Base-by-base conservation (phyloP, 345 rosid genomes). In the Trapa bicornis region DNA sequence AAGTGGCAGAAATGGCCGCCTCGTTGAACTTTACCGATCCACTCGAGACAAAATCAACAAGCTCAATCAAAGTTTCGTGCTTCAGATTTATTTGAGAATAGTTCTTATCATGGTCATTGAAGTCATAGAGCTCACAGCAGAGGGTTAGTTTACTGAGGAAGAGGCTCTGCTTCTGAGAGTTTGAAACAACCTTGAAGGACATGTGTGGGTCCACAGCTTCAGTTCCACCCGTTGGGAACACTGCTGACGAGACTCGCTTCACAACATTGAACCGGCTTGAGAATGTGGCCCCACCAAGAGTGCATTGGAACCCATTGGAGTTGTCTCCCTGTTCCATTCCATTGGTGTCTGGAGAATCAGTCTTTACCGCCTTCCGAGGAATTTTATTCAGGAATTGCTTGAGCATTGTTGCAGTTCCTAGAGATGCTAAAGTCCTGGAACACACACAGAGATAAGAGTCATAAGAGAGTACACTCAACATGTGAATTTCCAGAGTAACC, bases 361-460 rank as follows among this genome's bases (percentile, higher is more conserved):
- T 66, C 70, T 83, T 86, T 4, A 75, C 73, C 35, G 86, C 79
- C 68, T 88, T 88, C 71, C 87, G 74, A 8, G 91, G 96, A 67
- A 88, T 82, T 77, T 84, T 88, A 75, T 88, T 84, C n/a, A 88
- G 77, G 65, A 88, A 81, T 79, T 88, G 96, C 81, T 86, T 86
- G 57, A 88, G 81, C 96, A 88, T 88, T 70, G 81, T 72, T 54
- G 73, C 66, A 54, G 63, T 67, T 69, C 68, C 62, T 67, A 75
- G 71, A 69, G 43, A 70, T 71, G 66, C 75, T 71, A 67, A 60
- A 53, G 37, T 45, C 62, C 68, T 68, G 72, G 66, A 58, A 41
- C 37, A 70, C 14, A 13, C 3, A 54, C 42, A 37, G 41, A 2
- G 8, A 16, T 12, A 67, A 67, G 42, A 37, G 41, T 6, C 2